Base-by-base conservation (phyloP, 176 grass and related monocot genomes). In the Leersia perrieri region DNA sequence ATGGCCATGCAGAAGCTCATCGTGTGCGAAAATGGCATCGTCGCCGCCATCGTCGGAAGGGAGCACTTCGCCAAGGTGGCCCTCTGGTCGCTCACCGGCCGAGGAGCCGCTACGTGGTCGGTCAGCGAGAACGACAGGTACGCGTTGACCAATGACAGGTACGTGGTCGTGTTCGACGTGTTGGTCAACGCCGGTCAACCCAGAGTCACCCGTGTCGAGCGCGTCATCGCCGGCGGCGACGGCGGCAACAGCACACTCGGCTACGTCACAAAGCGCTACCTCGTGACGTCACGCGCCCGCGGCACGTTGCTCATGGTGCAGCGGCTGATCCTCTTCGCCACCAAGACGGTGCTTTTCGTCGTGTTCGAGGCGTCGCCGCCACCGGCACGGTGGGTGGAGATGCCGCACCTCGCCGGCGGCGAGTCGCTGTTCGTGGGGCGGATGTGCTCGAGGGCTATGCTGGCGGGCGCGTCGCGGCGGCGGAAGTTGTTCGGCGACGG, bases 1-100 rank as follows among this genome's bases (percentile, higher is more conserved):
- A 80, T 58, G 78, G 1, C 44, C 5, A 65, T 70, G 78, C 78
- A 27, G 14, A 80, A 80, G 47, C n/a, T 80, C 14, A 13, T 58
- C 4, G 27, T 49, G n/a, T 57, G 31, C 32, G 30, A n/a, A 20
- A 51, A 71, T 3, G 78, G 65, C 25, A 15, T 80, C 9, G 18
- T 80, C 5, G 78, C 78, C 2, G 78, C 78, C 65, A 38, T 70
- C 20, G 15, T 80, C 33, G 47, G 65, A 1, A 44, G 66, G 4
- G 65, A 80, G 15, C 25, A 55, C 25, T 80, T 38, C 65, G n/a
- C 31, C 12, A 80, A 55, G 78, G 9, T 70, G 2, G 78, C 78
- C 15, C 33, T 80, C 47, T 80, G 39, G 10, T 11, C 9, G 39
- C 39, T 12, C 9, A 11, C 1, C 9, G 39, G 39, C 39, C 0